Evolutionary conservation across 2,329 filamentous ascomycete genomes (phyloP).

Genomic region (Cladobotryum mycophilum): DNA sequence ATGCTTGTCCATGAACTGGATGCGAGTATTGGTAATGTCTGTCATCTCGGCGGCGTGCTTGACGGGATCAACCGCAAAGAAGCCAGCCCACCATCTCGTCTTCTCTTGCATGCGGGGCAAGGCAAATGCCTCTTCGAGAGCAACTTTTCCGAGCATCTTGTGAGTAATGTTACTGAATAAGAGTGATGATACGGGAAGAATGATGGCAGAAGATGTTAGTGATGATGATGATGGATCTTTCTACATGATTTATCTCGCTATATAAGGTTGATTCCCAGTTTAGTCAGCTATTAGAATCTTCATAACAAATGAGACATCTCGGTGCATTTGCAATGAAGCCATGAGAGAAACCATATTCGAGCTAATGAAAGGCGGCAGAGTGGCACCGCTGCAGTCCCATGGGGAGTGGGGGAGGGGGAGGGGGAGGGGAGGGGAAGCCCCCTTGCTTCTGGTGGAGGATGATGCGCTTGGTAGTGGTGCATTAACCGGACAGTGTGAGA

Average conservation of each 20-base stretch:
- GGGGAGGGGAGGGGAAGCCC: no score
- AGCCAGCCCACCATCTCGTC: conserved; percentile 53
- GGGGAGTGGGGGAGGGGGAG: no score
- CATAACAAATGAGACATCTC: no score
- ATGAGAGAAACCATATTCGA: neutral
- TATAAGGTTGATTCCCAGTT: neutral
- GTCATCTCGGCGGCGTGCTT: conserved; percentile 51
- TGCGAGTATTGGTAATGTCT: conserved; percentile 34
- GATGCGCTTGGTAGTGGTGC: no score
- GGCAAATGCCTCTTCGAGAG: conserved; percentile 56
- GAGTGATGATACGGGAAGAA: neutral
- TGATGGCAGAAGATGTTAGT: neutral
- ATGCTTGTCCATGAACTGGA: conserved; percentile 39
- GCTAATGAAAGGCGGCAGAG: neutral
- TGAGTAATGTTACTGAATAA: neutral
- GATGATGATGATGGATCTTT: neutral
- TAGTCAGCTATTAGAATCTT: neutral
- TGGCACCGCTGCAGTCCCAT: no score
- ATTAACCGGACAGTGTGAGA: no score
- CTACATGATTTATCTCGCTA: neutral
- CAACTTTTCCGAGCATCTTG: conserved; percentile 53
- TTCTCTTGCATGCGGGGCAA: conserved; percentile 53
- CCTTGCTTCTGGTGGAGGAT: no score
- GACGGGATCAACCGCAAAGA: conserved; percentile 54
- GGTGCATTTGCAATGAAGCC: no score